These are phyloP conservation scores for Suhomyces maxii DNA, from an alignment of 1,139 yeast species.

Conservation along the genomic window DNA sequence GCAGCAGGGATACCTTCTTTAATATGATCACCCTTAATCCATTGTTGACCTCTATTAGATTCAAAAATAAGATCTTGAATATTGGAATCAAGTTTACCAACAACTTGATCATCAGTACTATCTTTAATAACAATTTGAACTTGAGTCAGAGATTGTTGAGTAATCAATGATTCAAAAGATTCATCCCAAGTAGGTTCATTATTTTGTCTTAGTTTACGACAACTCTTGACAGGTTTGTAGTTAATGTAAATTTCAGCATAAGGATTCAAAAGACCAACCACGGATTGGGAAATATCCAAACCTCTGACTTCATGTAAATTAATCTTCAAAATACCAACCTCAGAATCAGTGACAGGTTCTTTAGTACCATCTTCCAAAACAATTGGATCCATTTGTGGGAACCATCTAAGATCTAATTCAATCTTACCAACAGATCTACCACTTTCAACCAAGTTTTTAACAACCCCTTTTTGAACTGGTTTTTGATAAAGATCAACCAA, in stretches of 20 bases:
- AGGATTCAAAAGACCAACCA: slow-evolving; percentile 71
- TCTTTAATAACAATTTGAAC: slow-evolving; percentile 60
- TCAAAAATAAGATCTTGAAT: slow-evolving; percentile 56
- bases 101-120: slow-evolving; percentile 45
- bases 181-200: slow-evolving; percentile 76
- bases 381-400: slow-evolving; percentile 53
- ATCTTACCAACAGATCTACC: slow-evolving; percentile 61
- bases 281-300: slow-evolving; percentile 62
- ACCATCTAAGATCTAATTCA: slow-evolving; percentile 63
- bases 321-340: slow-evolving; percentile 71
- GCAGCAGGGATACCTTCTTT: slow-evolving; percentile 41
- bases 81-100: slow-evolving; percentile 55
- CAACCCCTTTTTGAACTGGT: slow-evolving; percentile 32
- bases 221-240: slow-evolving; percentile 50
- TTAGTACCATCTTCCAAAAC: slow-evolving; percentile 51
- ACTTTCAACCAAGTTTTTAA: slow-evolving; percentile 44
- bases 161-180: slow-evolving; percentile 57
- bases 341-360: slow-evolving; percentile 52
- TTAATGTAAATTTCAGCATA: slow-evolving; percentile 66
- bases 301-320: slow-evolving; percentile 71
- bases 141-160: slow-evolving; percentile 57
- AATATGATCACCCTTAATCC: slow-evolving; percentile 47
- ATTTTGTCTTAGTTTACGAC: slow-evolving; percentile 62
- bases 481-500: slow-evolving; percentile 60
- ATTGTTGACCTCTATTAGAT: slow-evolving; percentile 52